A percentile compares a stretch with the other conserved stretches of the same genome.
Evolutionary conservation across 1,284 basidiomycete genomes (phyloP).

Genomic region (Sporisorium graminicola): DNA sequence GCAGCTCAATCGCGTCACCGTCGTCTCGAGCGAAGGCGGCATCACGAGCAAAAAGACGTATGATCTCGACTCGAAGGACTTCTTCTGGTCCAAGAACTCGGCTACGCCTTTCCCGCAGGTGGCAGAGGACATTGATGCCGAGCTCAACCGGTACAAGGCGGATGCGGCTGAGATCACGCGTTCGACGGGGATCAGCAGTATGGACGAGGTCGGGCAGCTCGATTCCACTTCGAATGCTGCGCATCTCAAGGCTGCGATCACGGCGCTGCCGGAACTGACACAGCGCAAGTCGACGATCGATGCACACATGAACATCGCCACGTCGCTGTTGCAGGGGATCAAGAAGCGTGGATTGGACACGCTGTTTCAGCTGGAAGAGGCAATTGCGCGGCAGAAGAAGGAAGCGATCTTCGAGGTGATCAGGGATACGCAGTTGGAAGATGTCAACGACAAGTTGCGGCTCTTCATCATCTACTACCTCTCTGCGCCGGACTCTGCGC

Average conservation of each 20-base stretch:
- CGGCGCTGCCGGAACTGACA: constrained; percentile 95
- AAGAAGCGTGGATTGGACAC: constrained; percentile 95
- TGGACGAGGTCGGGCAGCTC: constrained; percentile 81
- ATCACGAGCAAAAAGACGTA: constrained; percentile 72
- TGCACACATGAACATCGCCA: constrained; percentile 99
- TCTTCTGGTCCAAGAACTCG: constrained; percentile 98
- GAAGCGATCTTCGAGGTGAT: constrained; percentile 82
- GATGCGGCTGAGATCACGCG: constrained; percentile 97
- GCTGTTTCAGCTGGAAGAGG: constrained; percentile 95
- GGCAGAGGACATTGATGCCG: constrained; percentile 94
- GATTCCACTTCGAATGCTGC: constrained; percentile 92
- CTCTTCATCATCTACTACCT: constrained; percentile 94
- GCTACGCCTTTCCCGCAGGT: constrained; percentile 97
- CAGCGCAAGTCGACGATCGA: constrained; percentile 96
- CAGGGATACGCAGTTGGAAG: constrained; percentile 70
- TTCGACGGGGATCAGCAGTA: constrained; percentile 93
- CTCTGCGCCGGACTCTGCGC: constrained; percentile 81
- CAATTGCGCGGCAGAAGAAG: constrained; percentile 76
- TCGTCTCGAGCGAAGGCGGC: constrained; percentile 70
- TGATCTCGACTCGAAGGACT: constrained; percentile 97
- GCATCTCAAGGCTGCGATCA: constrained; percentile 96
- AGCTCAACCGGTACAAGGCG: constrained; percentile 91
- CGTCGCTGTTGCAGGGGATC: constrained; percentile 93
- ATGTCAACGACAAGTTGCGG: constrained; percentile 83
- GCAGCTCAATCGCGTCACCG: constrained; percentile 93